Percentiles rank a stretch among this genome's conserved stretches.
Conservation (phyloP, 208 protist genomes). For the Trypanosoma melophagium region DNA sequence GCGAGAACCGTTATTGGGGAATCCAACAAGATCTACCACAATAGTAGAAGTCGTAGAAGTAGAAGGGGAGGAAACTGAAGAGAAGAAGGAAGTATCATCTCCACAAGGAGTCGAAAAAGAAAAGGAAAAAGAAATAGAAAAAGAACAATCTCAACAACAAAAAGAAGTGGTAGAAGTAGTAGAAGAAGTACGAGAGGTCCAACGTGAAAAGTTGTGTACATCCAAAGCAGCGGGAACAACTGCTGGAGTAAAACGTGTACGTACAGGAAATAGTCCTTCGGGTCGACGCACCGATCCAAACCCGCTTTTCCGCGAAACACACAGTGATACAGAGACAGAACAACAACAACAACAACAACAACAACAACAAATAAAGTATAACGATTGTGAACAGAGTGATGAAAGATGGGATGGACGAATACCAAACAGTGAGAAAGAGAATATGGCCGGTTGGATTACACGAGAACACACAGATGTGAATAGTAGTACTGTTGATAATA, state of each 20-base stretch:
- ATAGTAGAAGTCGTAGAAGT: not conserved
- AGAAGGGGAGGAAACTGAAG: no score
- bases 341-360: not conserved
- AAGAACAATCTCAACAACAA: not conserved
- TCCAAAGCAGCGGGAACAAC: no score
- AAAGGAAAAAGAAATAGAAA: not conserved
- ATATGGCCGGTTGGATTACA: slow-evolving; percentile 42
- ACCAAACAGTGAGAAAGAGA: slow-evolving; percentile 17
- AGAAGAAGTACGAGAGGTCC: not conserved
- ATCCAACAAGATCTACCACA: not conserved
- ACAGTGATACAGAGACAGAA: slow-evolving; percentile 12
- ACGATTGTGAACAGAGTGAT: no score
- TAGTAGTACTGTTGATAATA: no score
- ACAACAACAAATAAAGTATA: not conserved
- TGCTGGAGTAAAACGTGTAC: slow-evolving; percentile 17
- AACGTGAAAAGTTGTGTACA: not conserved
- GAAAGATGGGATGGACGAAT: not conserved
- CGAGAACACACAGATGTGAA: slow-evolving; percentile 7
- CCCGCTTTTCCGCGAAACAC: slow-evolving; percentile 50
- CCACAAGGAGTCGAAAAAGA: no score
- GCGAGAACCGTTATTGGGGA: slow-evolving; percentile 10
- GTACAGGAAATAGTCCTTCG: slow-evolving; percentile 1
- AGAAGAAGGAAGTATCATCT: no score
- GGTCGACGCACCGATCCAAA: slow-evolving; percentile 54
- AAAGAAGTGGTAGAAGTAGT: not conserved